phyloP scores from a whole-genome alignment of 257 asterid genomes.

The Orobanche coerulescens region DNA sequence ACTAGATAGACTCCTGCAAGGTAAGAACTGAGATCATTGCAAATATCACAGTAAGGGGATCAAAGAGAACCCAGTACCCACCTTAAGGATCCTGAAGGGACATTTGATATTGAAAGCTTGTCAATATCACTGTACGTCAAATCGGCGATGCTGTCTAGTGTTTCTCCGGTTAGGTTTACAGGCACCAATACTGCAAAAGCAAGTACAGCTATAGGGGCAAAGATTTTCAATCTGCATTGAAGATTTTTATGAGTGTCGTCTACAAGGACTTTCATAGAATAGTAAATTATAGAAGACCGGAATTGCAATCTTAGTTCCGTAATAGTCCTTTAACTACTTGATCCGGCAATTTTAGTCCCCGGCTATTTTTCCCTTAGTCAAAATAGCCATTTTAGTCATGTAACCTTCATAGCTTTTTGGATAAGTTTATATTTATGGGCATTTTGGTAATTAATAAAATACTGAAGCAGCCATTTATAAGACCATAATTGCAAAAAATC shows the following conservation, averaged over 20 bases:
- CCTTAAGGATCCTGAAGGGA: conserved; percentile 61
- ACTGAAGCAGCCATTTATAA: too few species aligned
- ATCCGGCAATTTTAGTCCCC: background rate
- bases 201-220: conserved; percentile 63
- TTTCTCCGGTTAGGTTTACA: conserved; percentile 59
- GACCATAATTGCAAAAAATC: too few species aligned
- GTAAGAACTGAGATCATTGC: background rate
- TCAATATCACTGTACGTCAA: conserved; percentile 62
- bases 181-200: conserved; percentile 67
- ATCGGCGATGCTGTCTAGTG: conserved; percentile 36
- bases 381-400: background rate
- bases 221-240: conserved; percentile 69
- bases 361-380: background rate
- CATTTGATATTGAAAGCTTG: conserved; percentile 73
- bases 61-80: conserved; percentile 20
- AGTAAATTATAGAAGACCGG: background rate
- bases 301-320: too few species aligned
- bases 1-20: background rate
- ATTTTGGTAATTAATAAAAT: too few species aligned
- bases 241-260: background rate
- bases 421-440: background rate
- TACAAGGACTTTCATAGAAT: conserved; percentile 1
- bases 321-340: too few species aligned
- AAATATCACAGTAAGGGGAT: background rate
- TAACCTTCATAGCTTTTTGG: background rate